A percentile compares a stretch with the other conserved stretches of the same genome.
These are phyloP conservation scores for Quercus wislizeni DNA, from an alignment of 306 rosid genomes.

Conservation along the genomic window DNA sequence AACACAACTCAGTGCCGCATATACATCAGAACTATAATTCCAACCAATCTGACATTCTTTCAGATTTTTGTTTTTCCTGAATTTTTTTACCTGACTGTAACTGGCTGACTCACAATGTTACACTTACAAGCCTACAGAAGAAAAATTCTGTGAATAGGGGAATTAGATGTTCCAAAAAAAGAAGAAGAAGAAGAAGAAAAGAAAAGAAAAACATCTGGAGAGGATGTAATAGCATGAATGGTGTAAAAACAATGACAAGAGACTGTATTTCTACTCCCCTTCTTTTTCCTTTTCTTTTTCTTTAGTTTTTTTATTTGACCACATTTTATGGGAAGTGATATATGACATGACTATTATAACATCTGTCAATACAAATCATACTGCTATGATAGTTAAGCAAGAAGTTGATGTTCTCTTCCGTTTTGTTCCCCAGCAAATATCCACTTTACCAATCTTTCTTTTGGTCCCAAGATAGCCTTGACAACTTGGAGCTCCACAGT, in stretches of 20 bases:
- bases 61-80: not conserved
- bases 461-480: conserved; percentile 84
- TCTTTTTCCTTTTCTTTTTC: not conserved
- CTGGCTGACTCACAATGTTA: not conserved
- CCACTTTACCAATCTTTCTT: conserved; percentile 56
- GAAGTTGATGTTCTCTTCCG: conserved; percentile 66
- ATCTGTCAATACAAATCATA: conserved; percentile 28
- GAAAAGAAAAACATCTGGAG: not conserved
- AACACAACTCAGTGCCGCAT: not conserved
- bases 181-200: too few relatives aligned
- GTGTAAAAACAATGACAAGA: not conserved
- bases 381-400: conserved; percentile 28
- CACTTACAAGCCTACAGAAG: not conserved
- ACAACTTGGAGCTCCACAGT: conserved; percentile 75
- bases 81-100: not conserved
- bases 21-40: not conserved
- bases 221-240: not conserved
- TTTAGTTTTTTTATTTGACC: not conserved
- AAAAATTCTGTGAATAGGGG: not conserved
- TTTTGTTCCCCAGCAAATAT: conserved; percentile 71
- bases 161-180: not conserved
- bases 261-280: not conserved
- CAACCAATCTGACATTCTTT: not conserved
- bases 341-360: not conserved
- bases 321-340: conserved; percentile 16